Percentiles rank a stretch among this genome's conserved stretches.
These are phyloP conservation scores for Calonectria honghensis DNA, from an alignment of 2,329 filamentous ascomycete species.

Conservation along the genomic window DNA sequence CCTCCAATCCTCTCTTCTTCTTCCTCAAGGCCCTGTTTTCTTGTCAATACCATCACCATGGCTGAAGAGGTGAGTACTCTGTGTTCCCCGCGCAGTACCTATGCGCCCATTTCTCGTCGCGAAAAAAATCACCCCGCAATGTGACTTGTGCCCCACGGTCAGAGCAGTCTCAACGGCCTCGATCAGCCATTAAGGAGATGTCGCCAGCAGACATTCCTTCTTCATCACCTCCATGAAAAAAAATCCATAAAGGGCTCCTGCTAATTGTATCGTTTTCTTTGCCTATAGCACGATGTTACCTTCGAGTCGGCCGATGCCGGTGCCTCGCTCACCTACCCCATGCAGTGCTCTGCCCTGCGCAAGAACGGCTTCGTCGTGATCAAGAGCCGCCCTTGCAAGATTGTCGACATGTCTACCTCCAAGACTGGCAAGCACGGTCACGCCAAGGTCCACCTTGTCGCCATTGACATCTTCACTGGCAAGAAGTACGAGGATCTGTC, in stretches of 20 bases:
- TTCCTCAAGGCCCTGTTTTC: slow-evolving; percentile 57
- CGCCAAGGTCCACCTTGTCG: slow-evolving; percentile 99
- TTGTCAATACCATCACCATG: slow-evolving; percentile 73
- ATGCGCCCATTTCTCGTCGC: slow-evolving; percentile 57
- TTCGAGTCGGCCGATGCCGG: slow-evolving; percentile 98
- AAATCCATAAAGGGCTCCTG: slow-evolving; percentile 37
- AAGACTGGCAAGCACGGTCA: slow-evolving; percentile 99
- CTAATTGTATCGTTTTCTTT: slow-evolving; percentile 48
- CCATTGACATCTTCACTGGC: slow-evolving; percentile 98
- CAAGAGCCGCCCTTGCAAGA: slow-evolving; percentile 99
- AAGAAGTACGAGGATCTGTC: slow-evolving; percentile 99
- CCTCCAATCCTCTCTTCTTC: slow-evolving; percentile 53
- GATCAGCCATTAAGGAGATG: slow-evolving; percentile 35
- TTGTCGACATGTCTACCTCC: slow-evolving; percentile 99
- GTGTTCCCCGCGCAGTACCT: slow-evolving; percentile 46
- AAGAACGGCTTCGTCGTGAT: slow-evolving; percentile 99
- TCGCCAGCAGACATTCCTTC: slow-evolving; percentile 29
- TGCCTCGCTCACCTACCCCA: slow-evolving; percentile 94
- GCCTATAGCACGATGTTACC: slow-evolving; percentile 76
- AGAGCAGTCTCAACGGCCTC: slow-evolving; percentile 47
- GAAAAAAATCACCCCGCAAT: slow-evolving; percentile 69
- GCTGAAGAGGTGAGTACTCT: slow-evolving; percentile 72
- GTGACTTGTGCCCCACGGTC: slow-evolving; percentile 62
- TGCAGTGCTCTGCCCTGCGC: slow-evolving; percentile 99
- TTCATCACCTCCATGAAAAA: slow-evolving; percentile 1